Conservation (phyloP, 176 grass and related monocot genomes). For the Canna indica region DNA sequence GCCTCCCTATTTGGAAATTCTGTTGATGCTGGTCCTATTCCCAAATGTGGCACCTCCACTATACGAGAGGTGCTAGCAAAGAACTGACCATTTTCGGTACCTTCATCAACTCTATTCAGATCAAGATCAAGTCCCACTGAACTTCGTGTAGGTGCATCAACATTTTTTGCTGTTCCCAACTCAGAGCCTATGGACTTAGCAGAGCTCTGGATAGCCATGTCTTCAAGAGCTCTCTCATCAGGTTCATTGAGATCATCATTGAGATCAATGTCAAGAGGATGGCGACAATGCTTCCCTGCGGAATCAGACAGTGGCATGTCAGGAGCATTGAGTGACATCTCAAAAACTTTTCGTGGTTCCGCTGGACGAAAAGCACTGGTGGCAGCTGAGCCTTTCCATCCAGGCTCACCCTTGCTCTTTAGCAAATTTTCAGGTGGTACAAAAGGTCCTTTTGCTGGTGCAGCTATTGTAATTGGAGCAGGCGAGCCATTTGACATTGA, state of each 20-base stretch:
- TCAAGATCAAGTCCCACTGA: conserved; percentile 19
- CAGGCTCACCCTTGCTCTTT: conserved; percentile 41
- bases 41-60: conserved; percentile 31
- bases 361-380: conserved; percentile 68
- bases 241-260: conserved; percentile 90
- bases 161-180: conserved; percentile 26
- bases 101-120: conserved; percentile 24
- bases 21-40: conserved; percentile 24
- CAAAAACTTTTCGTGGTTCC: conserved; percentile 33
- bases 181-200: conserved; percentile 44
- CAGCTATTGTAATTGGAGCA: conserved; percentile 60
- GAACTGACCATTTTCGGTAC: conserved; percentile 20
- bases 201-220: conserved; percentile 38
- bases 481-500: conserved; percentile 30
- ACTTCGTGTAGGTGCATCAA: conserved; percentile 24
- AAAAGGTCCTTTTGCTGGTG: conserved; percentile 79
- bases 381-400: conserved; percentile 76
- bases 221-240: conserved; percentile 59
- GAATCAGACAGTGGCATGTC: conserved; percentile 29
- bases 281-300: conserved; percentile 37
- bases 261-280: conserved; percentile 60
- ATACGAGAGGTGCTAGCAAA: conserved; percentile 37
- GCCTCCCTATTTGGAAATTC: conserved; percentile 33
- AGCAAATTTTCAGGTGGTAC: conserved; percentile 66
- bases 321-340: conserved; percentile 33